Evolutionary conservation across 192 early-diverging fungal species (phyloP), one percentile per base, ranked within the genome.

Genomic region (Coemansia sp.): DNA sequence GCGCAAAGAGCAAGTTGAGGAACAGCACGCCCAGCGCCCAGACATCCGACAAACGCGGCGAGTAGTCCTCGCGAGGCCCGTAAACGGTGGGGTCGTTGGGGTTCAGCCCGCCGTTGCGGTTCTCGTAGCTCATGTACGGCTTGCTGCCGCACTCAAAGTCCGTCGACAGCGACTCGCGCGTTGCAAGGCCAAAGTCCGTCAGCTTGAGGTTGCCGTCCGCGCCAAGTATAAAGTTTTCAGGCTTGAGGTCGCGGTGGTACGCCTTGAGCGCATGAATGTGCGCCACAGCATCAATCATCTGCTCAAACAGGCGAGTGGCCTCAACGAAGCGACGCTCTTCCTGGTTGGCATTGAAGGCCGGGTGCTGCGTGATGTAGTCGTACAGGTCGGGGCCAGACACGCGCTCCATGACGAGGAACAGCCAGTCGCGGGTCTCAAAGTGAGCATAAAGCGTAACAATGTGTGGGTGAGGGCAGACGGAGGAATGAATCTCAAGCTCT

Each of bases 181-280:
- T 96, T 17, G 94, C 90, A 32, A 96, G 86, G 7, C 94, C 94
- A 87, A 96, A 96, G 82, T 96, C 94, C 9, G 91, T 90, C 14
- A 96, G 80, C 76, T 94, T 95, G 50, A 95, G 64, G 29, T 83
- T 84, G 3, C 80, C 82, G 18, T 87, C 84, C 15, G 82, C 82
- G 58, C 84, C 84, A 1, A 89, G 65, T 40, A 91, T 87, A 58
- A 83, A 80, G 73, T 91, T 90, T 58, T 91, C 88, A 11, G 87
- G 87, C 76, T 98, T 96, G 59, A 98, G 63, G 72, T 98, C 94
- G 59, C 95, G 87, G 72, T 96, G 95, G 79, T 91, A 93, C 44
- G 94, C 87, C 43, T 88, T 89, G 37, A 76, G 79, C 3, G 72
- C 67, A 69, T 97, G 95, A 60, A 87, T 88, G 74, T 88, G 83